Conservation (phyloP, 1,284 basidiomycete species). For the Malassezia obtusa region DNA sequence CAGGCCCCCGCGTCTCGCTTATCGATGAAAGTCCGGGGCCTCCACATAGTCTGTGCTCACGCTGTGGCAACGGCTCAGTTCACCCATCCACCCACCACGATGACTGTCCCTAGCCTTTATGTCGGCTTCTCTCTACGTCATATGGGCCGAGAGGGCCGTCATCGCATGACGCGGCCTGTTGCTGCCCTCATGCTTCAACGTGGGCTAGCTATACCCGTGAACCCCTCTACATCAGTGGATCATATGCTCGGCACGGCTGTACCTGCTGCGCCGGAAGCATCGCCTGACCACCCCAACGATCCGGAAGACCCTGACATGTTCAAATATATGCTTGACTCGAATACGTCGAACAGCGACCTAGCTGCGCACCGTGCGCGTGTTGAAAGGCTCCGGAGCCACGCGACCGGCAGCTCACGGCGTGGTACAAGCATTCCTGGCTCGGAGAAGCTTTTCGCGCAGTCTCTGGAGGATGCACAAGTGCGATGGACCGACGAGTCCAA, state of each 20-base stretch:
- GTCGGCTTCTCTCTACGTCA: too few relatives aligned
- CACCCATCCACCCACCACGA: neutral
- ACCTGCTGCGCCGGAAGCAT: slow-evolving; percentile 27
- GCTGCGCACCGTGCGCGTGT: neutral
- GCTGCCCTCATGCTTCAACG: neutral
- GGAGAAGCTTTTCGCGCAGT: neutral
- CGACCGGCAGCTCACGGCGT: slow-evolving; percentile 12
- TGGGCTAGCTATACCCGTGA: slow-evolving; percentile 29
- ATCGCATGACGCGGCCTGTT: too few relatives aligned
- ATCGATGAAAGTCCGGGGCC: neutral
- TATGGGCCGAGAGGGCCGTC: too few relatives aligned
- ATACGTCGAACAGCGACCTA: neutral
- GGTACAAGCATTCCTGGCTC: neutral
- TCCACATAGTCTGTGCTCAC: neutral
- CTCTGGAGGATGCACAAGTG: neutral
- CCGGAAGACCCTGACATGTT: slow-evolving; percentile 29
- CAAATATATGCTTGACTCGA: slow-evolving; percentile 22
- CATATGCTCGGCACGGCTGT: slow-evolving; percentile 30
- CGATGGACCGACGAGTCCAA: neutral
- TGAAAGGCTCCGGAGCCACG: slow-evolving; percentile 30
- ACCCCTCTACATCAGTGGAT: slow-evolving; percentile 32
- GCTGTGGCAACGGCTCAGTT: neutral
- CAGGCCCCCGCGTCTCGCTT: too few relatives aligned
- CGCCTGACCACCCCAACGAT: slow-evolving; percentile 15
- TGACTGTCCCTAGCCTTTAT: neutral